Percentiles rank a stretch among this genome's conserved stretches.
phyloP scores from a whole-genome alignment of 495 filamentous ascomycete species.

The Penicillium angulare region DNA sequence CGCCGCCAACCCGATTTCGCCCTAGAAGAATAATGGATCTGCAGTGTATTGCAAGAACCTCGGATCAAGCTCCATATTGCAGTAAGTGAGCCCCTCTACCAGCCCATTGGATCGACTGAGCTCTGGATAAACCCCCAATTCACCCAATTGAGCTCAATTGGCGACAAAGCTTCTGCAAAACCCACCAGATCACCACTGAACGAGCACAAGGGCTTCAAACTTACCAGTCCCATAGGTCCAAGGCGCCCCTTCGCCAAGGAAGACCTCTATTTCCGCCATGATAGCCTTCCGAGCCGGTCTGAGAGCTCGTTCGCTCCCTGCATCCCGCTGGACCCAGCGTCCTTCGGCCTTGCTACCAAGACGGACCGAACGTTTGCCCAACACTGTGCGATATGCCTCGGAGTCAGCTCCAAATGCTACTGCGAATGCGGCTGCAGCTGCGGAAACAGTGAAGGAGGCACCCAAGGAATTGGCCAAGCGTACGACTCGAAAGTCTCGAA shows the following conservation, averaged over 20 bases:
- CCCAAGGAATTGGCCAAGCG: slow-evolving; percentile 36
- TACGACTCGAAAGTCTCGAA: slow-evolving; percentile 34
- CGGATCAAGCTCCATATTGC: no score
- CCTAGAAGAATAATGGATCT: no score
- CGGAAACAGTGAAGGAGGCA: slow-evolving; percentile 22
- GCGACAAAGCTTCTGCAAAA: no score
- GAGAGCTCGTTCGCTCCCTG: slow-evolving; percentile 28
- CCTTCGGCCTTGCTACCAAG: slow-evolving; percentile 17
- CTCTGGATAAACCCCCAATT: no score
- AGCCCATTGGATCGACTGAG: no score
- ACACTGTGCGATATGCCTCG: slow-evolving; percentile 30
- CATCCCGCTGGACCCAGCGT: slow-evolving; percentile 24
- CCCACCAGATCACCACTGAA: no score
- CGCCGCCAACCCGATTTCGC: no score
- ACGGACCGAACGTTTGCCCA: slow-evolving; percentile 13
- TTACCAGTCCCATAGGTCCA: no score
- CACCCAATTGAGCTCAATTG: no score
- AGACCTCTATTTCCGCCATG: slow-evolving; percentile 26
- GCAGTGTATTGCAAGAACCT: no score
- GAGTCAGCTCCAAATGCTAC: slow-evolving; percentile 19
- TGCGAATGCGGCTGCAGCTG: slow-evolving; percentile 10
- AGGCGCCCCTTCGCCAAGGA: slow-evolving; percentile 7
- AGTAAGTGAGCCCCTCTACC: no score
- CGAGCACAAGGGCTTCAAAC: no score
- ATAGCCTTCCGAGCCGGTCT: slow-evolving; percentile 31